Percentiles rank a stretch among this genome's conserved stretches.
These are phyloP conservation scores for Funneliformis caledonium DNA, from an alignment of 371 early-diverging fungal species.

Conservation along the genomic window DNA sequence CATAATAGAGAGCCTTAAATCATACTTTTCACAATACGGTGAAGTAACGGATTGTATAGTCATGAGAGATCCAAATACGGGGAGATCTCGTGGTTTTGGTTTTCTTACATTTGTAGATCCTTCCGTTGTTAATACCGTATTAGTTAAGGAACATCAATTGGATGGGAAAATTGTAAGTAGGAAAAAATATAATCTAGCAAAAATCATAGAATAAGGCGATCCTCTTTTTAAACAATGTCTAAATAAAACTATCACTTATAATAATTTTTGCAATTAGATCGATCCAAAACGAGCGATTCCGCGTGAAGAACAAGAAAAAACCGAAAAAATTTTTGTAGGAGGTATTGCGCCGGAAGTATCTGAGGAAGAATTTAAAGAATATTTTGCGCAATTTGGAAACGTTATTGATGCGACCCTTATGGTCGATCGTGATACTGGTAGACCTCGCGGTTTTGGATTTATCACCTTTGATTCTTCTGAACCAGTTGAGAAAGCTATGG, in stretches of 20 bases:
- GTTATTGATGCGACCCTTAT: conserved; percentile 80
- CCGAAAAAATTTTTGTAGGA: conserved; percentile 91
- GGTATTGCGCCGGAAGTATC: conserved; percentile 81
- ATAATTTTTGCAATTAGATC: conserved; percentile 57
- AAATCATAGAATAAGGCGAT: not conserved
- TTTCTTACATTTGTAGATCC: conserved; percentile 84
- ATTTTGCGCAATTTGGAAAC: conserved; percentile 76
- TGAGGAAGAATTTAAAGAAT: conserved; percentile 80
- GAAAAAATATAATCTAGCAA: not conserved
- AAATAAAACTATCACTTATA: too few relatives aligned
- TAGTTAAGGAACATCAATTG: conserved; percentile 74
- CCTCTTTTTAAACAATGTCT: not conserved
- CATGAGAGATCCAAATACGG: conserved; percentile 82
- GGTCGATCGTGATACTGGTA: conserved; percentile 77
- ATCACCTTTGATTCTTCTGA: conserved; percentile 74
- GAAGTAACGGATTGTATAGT: conserved; percentile 76
- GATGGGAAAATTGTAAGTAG: conserved; percentile 82
- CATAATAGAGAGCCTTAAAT: conserved; percentile 66
- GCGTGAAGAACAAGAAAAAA: conserved; percentile 75
- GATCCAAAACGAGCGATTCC: conserved; percentile 91
- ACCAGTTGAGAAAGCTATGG: conserved; percentile 65
- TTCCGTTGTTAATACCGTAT: conserved; percentile 68
- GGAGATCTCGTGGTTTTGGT: conserved; percentile 88
- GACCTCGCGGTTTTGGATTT: conserved; percentile 84
- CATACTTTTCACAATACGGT: conserved; percentile 79